Percentiles rank a stretch among this genome's conserved stretches.
phyloP scores from a whole-genome alignment of 192 early-diverging fungal species.

The Rhizoclosmatium sp. region DNA sequence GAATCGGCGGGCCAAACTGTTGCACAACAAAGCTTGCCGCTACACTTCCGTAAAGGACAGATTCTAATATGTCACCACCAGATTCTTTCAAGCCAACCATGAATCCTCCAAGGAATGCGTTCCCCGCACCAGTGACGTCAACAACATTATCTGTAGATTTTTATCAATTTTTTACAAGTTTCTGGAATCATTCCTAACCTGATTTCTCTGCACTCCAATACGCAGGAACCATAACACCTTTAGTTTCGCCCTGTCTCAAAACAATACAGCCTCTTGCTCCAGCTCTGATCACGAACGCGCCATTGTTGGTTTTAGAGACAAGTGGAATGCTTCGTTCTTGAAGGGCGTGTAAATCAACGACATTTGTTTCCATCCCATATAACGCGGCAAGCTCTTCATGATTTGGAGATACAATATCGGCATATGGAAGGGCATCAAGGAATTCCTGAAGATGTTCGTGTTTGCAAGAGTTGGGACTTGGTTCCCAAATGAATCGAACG shows the following conservation, averaged over 20 bases:
- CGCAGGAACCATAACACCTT: slow-evolving; percentile 5
- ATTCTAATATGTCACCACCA: not conserved
- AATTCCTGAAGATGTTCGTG: not conserved
- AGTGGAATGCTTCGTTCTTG: not conserved
- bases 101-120: slow-evolving; percentile 36
- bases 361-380: not conserved
- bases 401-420: slow-evolving; percentile 31
- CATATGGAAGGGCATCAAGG: not conserved
- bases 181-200: too few species aligned
- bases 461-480: slow-evolving; percentile 35
- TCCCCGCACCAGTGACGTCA: slow-evolving; percentile 40
- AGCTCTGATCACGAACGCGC: not conserved
- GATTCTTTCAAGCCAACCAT: slow-evolving; percentile 27
- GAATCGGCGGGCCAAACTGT: slow-evolving; percentile 18
- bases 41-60: slow-evolving; percentile 22
- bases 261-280: slow-evolving; percentile 23
- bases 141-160: not conserved
- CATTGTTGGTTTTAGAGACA: not conserved
- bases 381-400: slow-evolving; percentile 30
- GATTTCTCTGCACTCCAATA: slow-evolving; percentile 11
- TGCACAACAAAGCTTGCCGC: slow-evolving; percentile 22
- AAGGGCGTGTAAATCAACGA: not conserved
- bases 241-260: not conserved
- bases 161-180: too few species aligned
- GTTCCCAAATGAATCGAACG: slow-evolving; percentile 35